Base-by-base conservation (phyloP, 2,329 filamentous ascomycete species). In the Penicillium sp. region DNA sequence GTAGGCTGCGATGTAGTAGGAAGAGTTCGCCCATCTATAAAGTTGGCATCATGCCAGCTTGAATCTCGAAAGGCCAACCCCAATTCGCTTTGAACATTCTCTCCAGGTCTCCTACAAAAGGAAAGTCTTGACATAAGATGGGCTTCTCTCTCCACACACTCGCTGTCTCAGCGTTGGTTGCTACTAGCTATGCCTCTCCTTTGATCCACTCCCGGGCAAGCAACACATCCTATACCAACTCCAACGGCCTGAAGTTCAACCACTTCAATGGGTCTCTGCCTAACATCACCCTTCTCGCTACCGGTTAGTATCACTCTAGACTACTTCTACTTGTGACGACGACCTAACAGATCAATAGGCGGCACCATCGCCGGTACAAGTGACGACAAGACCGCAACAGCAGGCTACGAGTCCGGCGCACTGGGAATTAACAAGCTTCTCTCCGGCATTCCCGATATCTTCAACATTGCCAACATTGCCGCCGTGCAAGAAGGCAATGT, bases 401-500 rank as follows among this genome's bases (percentile, higher is more conserved):
- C 64, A 43, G 65, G 64, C 36, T 67, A 67, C 54, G 53, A 64
- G 44, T 56, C 65, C 11, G 65, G 61, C 9, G 64, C 64, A 3
- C 46, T 66, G 6, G 60, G 61, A 9, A 63, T 67, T 48, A 55
- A 63, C 22, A 47, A 55, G n/a, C 56, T 67, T 16, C 64, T 70
- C 22, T 57, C 66, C 13, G 54, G 58, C 4, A 62, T 68, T 13
- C 67, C 67, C 9, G 57, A 66, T 18, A 60, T 67, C 52, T 58
- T 67, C 36, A 52, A 65, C 18, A 54, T 67, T 29, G 63, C 64
- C 55, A 69, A 69, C 42, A 61, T 69, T 5, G 62, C 62, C 9
- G 65, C 63, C 22, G 56, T 66, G 7, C 67, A 70, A 48, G 57
- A 67, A 9, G 46, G 63, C 51, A 70, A 69, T 47, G 65, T 68